Base-by-base conservation (phyloP, 177 flowering plant genomes). In the Telopea speciosissima region DNA sequence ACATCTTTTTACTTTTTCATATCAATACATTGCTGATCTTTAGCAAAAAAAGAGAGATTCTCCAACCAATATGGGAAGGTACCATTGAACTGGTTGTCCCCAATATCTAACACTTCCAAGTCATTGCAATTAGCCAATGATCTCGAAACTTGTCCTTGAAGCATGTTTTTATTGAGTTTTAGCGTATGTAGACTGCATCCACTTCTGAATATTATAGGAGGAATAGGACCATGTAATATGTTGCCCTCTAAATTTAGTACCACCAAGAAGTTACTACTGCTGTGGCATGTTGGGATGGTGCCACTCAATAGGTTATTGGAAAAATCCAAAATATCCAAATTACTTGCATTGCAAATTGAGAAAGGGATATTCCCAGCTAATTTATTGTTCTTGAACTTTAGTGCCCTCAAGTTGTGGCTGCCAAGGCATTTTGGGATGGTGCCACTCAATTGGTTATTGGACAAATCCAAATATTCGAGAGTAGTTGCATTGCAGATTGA, bases 31-130 rank as follows among this genome's bases (percentile, higher is more conserved):
- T n/a, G n/a, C n/a, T n/a, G n/a, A n/a, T n/a, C n/a, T n/a, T n/a
- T n/a, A n/a, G n/a, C n/a, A n/a, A n/a, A n/a, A n/a, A n/a, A n/a
- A 11, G 74, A 70, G 9, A 77, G 66, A 45, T 42, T 22, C 5
- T n/a, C 76, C 66, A 79, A 66, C 81, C 81, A 82, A 3, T 49
- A 1, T 0, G 81, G 81, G 24, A 78, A 78, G 2, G 63, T 24
- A 59, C 69, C 81, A 49, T 16, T 65, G 0, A 78, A 60, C 13
- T 52, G 24, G 52, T 74, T 74, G 8, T 52, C 52, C 4, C 71
- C 66, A 5, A 78, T 6, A 31, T 74, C 63, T 3, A 74, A 61
- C 6, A 68, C 44, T 26, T 68, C 52, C 17, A 78, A 44, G 10
- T 0, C 3, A 0, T 0, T 44, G 22, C 80, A 78, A 19, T 74